A percentile compares a stretch with the other conserved stretches of the same genome.
Evolutionary conservation across 176 grass and related monocot species (phyloP).

Genomic region (Rhynchospora tenuis): DNA sequence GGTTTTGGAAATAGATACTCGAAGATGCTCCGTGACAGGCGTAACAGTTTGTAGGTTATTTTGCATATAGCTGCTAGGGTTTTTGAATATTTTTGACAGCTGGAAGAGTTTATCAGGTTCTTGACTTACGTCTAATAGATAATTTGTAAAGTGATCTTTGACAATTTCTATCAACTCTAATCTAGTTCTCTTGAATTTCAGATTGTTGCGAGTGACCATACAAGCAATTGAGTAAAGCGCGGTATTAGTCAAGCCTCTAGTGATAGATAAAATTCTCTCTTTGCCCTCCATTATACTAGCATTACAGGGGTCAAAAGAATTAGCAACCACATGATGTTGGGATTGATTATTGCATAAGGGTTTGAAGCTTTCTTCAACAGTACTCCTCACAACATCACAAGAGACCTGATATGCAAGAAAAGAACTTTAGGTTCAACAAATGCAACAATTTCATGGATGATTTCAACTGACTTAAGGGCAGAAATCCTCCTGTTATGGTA

Average conservation of each 20-base stretch:
- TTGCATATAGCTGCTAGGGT: constrained; percentile 11
- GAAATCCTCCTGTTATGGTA: neutral
- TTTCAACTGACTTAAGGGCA: neutral
- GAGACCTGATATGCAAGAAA: constrained; percentile 27
- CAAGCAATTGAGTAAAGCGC: constrained; percentile 26
- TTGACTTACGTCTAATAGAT: neutral
- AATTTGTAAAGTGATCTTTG: constrained; percentile 20
- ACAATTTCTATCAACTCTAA: constrained; percentile 22
- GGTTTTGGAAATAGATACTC: constrained; percentile 20
- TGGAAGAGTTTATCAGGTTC: neutral
- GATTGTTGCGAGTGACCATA: constrained; percentile 23
- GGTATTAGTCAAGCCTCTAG: constrained; percentile 17
- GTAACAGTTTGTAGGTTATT: neutral
- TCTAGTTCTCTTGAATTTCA: constrained; percentile 23
- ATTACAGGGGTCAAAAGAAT: constrained; percentile 20
- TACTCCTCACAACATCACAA: constrained; percentile 23
- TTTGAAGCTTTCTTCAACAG: constrained; percentile 28
- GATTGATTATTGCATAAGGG: neutral
- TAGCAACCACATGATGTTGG: constrained; percentile 24
- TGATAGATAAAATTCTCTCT: constrained; percentile 23
- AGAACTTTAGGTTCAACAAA: neutral
- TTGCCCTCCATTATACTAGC: constrained; percentile 1
- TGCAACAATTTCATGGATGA: neutral
- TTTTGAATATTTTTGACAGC: constrained; percentile 24
- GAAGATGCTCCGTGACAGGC: constrained; percentile 5